Base-by-base conservation (phyloP, 1,284 basidiomycete genomes). In the Boletellus dicymbophilus region DNA sequence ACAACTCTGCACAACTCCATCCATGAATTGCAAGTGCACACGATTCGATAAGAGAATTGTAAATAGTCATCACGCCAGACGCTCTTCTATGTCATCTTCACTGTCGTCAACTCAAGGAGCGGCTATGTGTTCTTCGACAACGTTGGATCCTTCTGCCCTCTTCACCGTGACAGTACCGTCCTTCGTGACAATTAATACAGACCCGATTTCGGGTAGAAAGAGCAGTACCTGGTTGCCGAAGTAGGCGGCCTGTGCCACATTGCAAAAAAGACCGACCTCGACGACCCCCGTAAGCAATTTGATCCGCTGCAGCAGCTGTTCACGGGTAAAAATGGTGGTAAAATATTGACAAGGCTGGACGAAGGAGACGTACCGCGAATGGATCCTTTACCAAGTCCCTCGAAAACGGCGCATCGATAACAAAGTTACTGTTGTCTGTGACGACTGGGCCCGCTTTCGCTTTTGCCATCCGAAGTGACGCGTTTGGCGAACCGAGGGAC, bases 231-330 rank as follows among this genome's bases (percentile, higher is more conserved):
- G 80, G 62, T 97, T 96, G 18, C 96, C 96, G 74, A 98, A 99
- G 78, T 98, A 99, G 11, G 95, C 95, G 0, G 93, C 94, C 68
- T 89, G 84, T n/a, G 90, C 93, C 80, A 98, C 88, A 48, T 85
- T 77, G 66, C 92, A 95, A 77, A 99, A 99, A 21, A 99, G 72
- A 0, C 97, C 97, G 28, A 98, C 97, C 70, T 99, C 96, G 27
- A 98, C 90, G 12, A 99, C 94, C 50, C 97, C 96, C 1, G 96
- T 98, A 46, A 97, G 76, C 79, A 95, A 82, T 75, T 94, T 95
- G 65, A 95, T 86, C 53, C 77, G 74, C 11, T 71, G 69, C 70
- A 93, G 72, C 31, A 94, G 76, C 89, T 93, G 52, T 16, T 40
- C n/a, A n/a, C n/a, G n/a, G n/a, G n/a, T n/a, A n/a, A n/a, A n/a